phyloP scores from a whole-genome alignment of 176 grass and related monocot genomes.

The Microstegium vimineum region DNA sequence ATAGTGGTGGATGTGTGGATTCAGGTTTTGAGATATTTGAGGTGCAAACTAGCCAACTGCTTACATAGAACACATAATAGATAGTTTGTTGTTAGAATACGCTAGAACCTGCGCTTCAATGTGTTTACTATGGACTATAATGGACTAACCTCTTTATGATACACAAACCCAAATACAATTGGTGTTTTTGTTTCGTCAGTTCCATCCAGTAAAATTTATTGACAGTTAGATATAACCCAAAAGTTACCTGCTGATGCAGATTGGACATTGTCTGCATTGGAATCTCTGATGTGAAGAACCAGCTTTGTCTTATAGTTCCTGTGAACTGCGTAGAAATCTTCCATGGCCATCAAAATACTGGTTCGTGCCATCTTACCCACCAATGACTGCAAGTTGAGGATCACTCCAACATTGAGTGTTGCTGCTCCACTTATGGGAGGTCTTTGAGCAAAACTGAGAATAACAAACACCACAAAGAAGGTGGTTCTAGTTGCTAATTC shows the following conservation, averaged over 20 bases:
- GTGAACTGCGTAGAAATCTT: slow-evolving; percentile 45
- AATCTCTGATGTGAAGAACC: slow-evolving; percentile 37
- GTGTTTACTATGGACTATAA: background rate
- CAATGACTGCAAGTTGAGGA: slow-evolving; percentile 23
- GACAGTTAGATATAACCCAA: background rate
- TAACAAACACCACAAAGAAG: background rate
- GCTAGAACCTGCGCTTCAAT: background rate
- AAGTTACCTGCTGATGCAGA: slow-evolving; percentile 46
- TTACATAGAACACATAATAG: background rate
- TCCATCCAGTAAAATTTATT: background rate
- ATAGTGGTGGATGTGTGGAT: background rate
- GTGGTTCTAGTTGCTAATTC: background rate
- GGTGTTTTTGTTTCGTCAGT: background rate
- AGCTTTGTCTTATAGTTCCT: slow-evolving; percentile 24
- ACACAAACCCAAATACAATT: background rate
- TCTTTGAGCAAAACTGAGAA: background rate
- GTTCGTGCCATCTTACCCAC: slow-evolving; percentile 37
- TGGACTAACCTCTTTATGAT: too few relatives aligned
- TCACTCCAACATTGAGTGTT: slow-evolving; percentile 38
- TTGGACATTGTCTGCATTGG: slow-evolving; percentile 3
- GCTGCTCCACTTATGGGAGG: background rate
- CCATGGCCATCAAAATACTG: slow-evolving; percentile 41
- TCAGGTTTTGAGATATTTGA: background rate
- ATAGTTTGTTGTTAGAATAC: background rate
- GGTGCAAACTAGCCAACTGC: too few relatives aligned